Conservation (phyloP, 2,329 filamentous ascomycete genomes). For the Sarocladium oryzae region DNA sequence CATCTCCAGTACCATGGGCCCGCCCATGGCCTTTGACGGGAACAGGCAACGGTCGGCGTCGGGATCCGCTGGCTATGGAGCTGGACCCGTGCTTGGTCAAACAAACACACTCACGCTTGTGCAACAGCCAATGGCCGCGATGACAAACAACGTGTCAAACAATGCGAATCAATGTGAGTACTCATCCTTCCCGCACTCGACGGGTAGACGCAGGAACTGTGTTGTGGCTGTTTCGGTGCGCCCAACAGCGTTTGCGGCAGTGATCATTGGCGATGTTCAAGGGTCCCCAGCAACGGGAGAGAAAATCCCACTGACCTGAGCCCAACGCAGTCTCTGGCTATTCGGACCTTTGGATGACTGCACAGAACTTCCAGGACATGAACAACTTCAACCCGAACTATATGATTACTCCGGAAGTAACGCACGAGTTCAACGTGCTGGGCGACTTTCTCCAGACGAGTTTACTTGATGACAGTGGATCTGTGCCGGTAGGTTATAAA, state of each 20-base stretch:
- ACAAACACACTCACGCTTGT: constrained; percentile 58
- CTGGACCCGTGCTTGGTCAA: constrained; percentile 39
- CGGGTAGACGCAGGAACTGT: background rate
- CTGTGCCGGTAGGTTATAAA: constrained; percentile 29
- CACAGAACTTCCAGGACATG: constrained; percentile 85
- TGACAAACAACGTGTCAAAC: constrained; percentile 41
- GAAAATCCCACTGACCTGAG: constrained; percentile 19
- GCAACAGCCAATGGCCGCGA: constrained; percentile 59
- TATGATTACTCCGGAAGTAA: constrained; percentile 88
- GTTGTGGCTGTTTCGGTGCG: background rate
- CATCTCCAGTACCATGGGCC: constrained; percentile 51
- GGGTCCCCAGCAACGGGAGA: background rate
- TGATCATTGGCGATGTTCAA: background rate
- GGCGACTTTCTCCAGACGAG: constrained; percentile 95
- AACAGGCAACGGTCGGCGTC: constrained; percentile 22
- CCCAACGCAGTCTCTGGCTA: constrained; percentile 62
- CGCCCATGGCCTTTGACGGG: constrained; percentile 30
- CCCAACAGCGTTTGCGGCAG: background rate
- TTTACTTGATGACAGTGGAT: constrained; percentile 72
- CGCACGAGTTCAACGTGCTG: constrained; percentile 92
- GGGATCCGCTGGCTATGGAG: constrained; percentile 32
- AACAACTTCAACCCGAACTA: constrained; percentile 89
- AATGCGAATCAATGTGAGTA: constrained; percentile 71
- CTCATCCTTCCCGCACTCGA: constrained; percentile 10
- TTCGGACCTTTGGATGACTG: constrained; percentile 72